Percentiles rank a stretch among this genome's conserved stretches.
These are phyloP conservation scores for Harrya chromipes DNA, from an alignment of 768 basidiomycete genomes.

Conservation along the genomic window DNA sequence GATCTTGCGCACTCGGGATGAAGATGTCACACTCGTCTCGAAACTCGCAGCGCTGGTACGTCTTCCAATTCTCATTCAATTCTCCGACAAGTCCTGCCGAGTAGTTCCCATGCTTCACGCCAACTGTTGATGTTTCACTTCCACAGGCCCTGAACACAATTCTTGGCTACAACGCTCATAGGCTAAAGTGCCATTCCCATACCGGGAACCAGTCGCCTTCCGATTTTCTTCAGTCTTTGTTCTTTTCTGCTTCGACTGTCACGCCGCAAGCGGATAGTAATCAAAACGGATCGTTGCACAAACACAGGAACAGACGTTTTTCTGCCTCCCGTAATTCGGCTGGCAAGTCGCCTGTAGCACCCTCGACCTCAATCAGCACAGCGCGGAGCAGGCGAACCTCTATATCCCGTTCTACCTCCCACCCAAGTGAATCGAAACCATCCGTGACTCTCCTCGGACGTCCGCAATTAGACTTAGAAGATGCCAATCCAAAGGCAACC, in stretches of 20 bases:
- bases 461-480: conserved; percentile 15
- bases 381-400: conserved; percentile 26
- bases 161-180: conserved; percentile 59
- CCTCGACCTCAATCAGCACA: conserved; percentile 19
- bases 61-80: not conserved
- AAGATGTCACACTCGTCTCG: conserved; percentile 58
- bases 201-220: conserved; percentile 17
- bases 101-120: conserved; percentile 6
- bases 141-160: conserved; percentile 56
- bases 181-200: conserved; percentile 44
- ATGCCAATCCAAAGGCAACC: conserved; percentile 3
- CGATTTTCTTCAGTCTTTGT: conserved; percentile 37
- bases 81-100: conserved; percentile 3
- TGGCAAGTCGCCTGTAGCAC: conserved; percentile 15
- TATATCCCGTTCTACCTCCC: conserved; percentile 20
- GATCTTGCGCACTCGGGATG: conserved; percentile 60
- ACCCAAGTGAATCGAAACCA: conserved; percentile 16
- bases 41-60: conserved; percentile 57
- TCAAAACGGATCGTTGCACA: conserved; percentile 6
- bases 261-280: conserved; percentile 16
- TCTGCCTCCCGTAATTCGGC: conserved; percentile 21
- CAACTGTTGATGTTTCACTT: conserved; percentile 8
- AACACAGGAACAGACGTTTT: conserved; percentile 18
- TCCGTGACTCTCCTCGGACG: conserved; percentile 13
- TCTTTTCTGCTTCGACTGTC: conserved; percentile 28